Conservation (phyloP, 495 filamentous ascomycete genomes). For the Zalerion maritima region DNA sequence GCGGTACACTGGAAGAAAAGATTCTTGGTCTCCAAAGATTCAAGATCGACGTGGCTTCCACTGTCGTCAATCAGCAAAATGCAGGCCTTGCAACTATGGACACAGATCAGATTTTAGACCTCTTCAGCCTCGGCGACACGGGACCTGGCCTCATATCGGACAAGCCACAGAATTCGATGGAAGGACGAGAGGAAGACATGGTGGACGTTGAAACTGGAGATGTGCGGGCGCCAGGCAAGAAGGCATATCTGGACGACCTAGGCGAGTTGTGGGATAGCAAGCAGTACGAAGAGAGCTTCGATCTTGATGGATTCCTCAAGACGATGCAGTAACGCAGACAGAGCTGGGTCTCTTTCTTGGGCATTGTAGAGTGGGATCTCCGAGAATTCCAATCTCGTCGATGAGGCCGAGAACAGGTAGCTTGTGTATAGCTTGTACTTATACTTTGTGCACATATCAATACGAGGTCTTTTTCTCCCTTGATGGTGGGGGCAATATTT, state of each 20-base stretch:
- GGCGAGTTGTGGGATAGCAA: slow-evolving; percentile 93
- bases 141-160: slow-evolving; percentile 45
- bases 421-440: no score
- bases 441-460: no score
- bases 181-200: slow-evolving; percentile 73
- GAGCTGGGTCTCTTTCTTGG: no score
- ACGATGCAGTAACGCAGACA: slow-evolving; percentile 73
- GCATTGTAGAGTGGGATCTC: no score
- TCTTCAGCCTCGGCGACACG: slow-evolving; percentile 82
- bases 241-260: slow-evolving; percentile 80
- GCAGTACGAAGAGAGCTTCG: slow-evolving; percentile 94
- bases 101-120: slow-evolving; percentile 91
- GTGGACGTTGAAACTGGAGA: slow-evolving; percentile 84
- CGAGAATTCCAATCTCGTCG: no score
- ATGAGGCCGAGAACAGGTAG: no score
- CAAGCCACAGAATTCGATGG: slow-evolving; percentile 37
- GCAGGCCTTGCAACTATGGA: slow-evolving; percentile 91
- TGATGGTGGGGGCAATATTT: no score
- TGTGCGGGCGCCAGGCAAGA: slow-evolving; percentile 89
- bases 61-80: slow-evolving; percentile 98
- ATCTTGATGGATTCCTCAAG: slow-evolving; percentile 81
- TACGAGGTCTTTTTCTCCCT: no score
- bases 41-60: slow-evolving; percentile 97
- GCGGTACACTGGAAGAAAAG: slow-evolving; percentile 96
- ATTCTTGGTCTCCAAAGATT: slow-evolving; percentile 96